Base-by-base conservation (phyloP, 345 rosid genomes). In the Eucalyptus tenuipes region DNA sequence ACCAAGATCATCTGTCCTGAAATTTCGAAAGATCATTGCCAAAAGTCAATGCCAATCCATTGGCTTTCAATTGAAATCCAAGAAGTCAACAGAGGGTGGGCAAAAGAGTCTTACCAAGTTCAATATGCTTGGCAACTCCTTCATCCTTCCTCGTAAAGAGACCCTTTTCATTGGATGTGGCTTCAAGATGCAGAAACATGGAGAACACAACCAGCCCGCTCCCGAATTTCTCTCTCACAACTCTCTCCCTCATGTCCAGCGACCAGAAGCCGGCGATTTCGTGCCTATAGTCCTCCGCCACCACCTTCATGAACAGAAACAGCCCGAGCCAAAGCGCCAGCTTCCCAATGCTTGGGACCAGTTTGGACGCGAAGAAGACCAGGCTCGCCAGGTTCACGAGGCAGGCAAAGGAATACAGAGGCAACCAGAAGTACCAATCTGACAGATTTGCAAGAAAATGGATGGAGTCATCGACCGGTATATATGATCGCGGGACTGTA, bases 401-500 rank as follows among this genome's bases (percentile, higher is more conserved):
- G 90, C 91, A 91, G 48, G 97, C 98, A 33, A 91, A 89, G 53
- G 96, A 89, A 87, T 96, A 98, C 7, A 95, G 94, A 86, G 97
- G 98, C 88, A 97, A 92, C 99, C 99, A 95, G 50, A 94, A 92
- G 90, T 94, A 96, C 98, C 97, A 97, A 92, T 95, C 99, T 97
- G 85, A 57, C 27, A 87, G 42, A 88, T 37, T 68, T 42, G 31
- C 59, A 87, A 52, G 16, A 52, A 8, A 47, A 29, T n/a, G 18
- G 25, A 49, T 18, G 27, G 12, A 49, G 16, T 27, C 61, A 31
- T 31, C 10, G 3, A 16, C 79, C 52, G 42, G 42, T 25, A 8
- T 4, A 84, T 6, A 79, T 33, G 6, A 2, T 13, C 3, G 29
- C 27, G 13, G 29, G 49, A 87, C 53, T 13, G 11, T 3, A 68